A percentile compares a stretch with the other conserved stretches of the same genome.
These are phyloP conservation scores for Schoenoplectus triqueter DNA, from an alignment of 202 grass and related monocot species.

Conservation along the genomic window DNA sequence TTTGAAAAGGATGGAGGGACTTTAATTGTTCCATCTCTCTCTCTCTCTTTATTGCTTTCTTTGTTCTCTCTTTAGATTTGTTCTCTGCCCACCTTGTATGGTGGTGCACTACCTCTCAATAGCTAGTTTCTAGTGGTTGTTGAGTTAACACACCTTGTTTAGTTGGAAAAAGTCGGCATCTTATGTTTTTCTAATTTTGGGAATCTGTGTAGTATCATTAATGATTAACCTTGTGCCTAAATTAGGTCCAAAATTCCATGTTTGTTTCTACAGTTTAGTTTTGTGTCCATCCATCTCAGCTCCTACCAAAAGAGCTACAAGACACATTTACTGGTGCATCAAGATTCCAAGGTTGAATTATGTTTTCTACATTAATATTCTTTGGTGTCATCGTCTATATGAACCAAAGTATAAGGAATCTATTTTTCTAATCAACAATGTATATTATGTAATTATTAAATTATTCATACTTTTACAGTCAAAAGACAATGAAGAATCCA, in stretches of 20 bases:
- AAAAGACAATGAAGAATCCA: conserved; percentile 54
- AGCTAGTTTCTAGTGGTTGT: conserved; percentile 57
- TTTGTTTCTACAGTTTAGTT: neutral
- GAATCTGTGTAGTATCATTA: conserved; percentile 22
- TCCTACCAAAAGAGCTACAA: conserved; percentile 26
- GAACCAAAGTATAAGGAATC: neutral
- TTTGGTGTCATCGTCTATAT: neutral
- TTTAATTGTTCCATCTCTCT: conserved; percentile 43
- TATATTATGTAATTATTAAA: neutral
- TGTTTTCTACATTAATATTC: conserved; percentile 3
- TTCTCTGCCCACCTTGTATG: conserved; percentile 64
- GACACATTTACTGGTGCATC: neutral
- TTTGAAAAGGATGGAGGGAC: neutral
- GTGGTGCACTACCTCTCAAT: conserved; percentile 44
- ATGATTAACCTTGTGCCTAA: conserved; percentile 18
- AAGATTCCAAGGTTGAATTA: neutral
- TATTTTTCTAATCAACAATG: conserved; percentile 28
- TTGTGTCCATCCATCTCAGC: conserved; percentile 12
- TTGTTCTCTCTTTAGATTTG: conserved; percentile 54
- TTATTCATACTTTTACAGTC: conserved; percentile 47
- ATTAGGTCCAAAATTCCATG: conserved; percentile 31
- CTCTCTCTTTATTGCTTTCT: conserved; percentile 33
- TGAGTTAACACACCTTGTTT: conserved; percentile 50
- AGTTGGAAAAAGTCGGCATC: conserved; percentile 39
- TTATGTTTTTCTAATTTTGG: conserved; percentile 31